Evolutionary conservation across 2,329 filamentous ascomycete species (phyloP), one percentile per base, ranked within the genome.

Genomic region (Coniella lustricola): DNA sequence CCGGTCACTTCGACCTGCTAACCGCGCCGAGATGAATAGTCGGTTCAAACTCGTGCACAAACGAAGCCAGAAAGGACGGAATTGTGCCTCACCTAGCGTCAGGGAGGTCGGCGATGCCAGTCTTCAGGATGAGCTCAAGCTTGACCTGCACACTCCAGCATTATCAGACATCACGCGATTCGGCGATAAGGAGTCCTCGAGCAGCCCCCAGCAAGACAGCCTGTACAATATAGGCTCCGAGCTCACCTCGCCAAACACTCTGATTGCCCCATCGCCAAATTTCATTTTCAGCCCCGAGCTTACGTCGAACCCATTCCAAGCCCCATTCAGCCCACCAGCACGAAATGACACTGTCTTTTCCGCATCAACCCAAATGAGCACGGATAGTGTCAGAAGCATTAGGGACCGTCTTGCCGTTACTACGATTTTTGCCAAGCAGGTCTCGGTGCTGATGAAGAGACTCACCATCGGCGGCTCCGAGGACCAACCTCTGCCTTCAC

Each of bases 1-100:
- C 25, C 70, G 77, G 58, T 79, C 77, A 69, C 66, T 81, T 43
- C 72, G 75, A 17, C 76, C 77, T 1, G 71, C 69, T 51, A 70
- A 66, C 32, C 64, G 70, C 10, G 66, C 69, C 16, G 76, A 81
- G 44, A 77, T 79, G 70, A 64, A 64, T 38, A 67, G 69, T 29
- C 74, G 76, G 22, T 67, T 79, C 43, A 62, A 62, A 60, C 65
- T 16, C 62, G 62, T 16, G 72, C 72, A 20, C 64, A 67, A 4
- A 64, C 50, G 50, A 29, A 52, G 50, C 32, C 47, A 46, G 22
- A 43, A 70, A 21, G 56, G 52, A 12, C 59, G 58, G 42, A 53
- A 45, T 34, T 48, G 46, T 21, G 54, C 41, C 7, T 46, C 46
- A 4, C 34, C 44, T n/a, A 14, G 43, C 39, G 39, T 45, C n/a